phyloP scores from a whole-genome alignment of 345 rosid genomes.

The Erucastrum elatum region DNA sequence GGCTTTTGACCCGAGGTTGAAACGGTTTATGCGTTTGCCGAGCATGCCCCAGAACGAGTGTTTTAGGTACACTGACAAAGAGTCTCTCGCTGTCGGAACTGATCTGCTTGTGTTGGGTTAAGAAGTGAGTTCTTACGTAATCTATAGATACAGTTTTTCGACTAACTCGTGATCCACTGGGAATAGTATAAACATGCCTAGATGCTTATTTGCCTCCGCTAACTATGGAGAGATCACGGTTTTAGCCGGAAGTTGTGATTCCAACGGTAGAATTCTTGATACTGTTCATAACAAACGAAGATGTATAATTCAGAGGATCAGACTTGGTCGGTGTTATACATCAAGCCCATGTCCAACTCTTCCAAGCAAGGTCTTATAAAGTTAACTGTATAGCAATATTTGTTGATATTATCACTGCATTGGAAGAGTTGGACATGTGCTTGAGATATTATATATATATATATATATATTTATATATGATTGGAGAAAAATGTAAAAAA shows the following conservation, averaged over 20 bases:
- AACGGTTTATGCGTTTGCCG: slow-evolving; percentile 72
- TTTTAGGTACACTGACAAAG: slow-evolving; percentile 60
- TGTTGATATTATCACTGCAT: too few relatives aligned
- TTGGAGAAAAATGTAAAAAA: too few relatives aligned
- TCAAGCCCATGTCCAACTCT: too few relatives aligned
- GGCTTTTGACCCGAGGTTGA: slow-evolving; percentile 64
- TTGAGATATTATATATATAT: too few relatives aligned
- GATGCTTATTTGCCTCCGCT: slow-evolving; percentile 82
- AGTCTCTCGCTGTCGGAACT: slow-evolving; percentile 65
- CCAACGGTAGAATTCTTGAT: slow-evolving; percentile 50
- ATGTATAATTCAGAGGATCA: slow-evolving; percentile 64
- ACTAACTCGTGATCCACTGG: slow-evolving; percentile 57
- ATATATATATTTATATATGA: too few relatives aligned
- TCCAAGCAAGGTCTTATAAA: too few relatives aligned
- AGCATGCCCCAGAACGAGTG: slow-evolving; percentile 54
- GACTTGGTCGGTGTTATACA: slow-evolving; percentile 44
- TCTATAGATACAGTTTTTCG: slow-evolving; percentile 55
- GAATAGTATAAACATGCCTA: slow-evolving; percentile 52
- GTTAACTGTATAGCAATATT: too few relatives aligned
- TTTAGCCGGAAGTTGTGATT: slow-evolving; percentile 81
- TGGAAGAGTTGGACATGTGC: too few relatives aligned
- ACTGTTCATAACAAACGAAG: slow-evolving; percentile 44
- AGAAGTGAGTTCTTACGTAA: slow-evolving; percentile 45
- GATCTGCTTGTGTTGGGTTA: slow-evolving; percentile 67
- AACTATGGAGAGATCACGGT: slow-evolving; percentile 64